Base-by-base conservation (phyloP, 106 monocot genomes). In the Ottelia alismoides region DNA sequence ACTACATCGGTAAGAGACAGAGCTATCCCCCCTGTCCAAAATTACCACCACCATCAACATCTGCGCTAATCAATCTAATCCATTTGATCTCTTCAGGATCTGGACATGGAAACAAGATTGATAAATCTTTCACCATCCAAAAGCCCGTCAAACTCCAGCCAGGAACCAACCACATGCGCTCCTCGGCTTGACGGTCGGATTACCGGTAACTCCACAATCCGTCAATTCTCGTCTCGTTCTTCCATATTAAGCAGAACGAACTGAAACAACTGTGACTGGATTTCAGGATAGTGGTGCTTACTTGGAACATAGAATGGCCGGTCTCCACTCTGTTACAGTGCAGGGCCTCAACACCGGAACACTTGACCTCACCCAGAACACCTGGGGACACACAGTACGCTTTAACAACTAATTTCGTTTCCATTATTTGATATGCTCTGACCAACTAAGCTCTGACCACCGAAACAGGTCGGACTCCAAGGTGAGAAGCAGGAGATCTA, bases 321-420 rank as follows among this genome's bases (percentile, higher is more conserved):
- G 98, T 25, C 29, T 98, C 30, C 82, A 71, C 47, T 53, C 40
- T 0, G 70, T 74, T 2, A 22, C 35, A 11, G 44, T 85, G 59
- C 79, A 77, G 65, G 98, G 98, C 28, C 90, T 98, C 11, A 98
- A 86, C 65, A 77, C 90, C 6, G 98, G 98, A 20, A 98, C 98
- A 11, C 48, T 98, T 26, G 90, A 90, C 50, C 60, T 98, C 23
- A 54, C 85, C 1, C 3, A 16, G 27, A 90, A 75, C 22, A 48
- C 40, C 0, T 98, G 96, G 96, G 85, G 76, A 9, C 85, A 98
- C 56, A n/a, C n/a, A n/a, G n/a, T n/a, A n/a, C n/a, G n/a, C n/a
- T n/a, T n/a, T n/a, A n/a, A n/a, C n/a, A n/a, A n/a, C n/a, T n/a
- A n/a, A n/a, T n/a, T n/a, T n/a, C n/a, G n/a, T n/a, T n/a, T n/a